A percentile compares a stretch with the other conserved stretches of the same genome.
phyloP scores from a whole-genome alignment of 2,329 filamentous ascomycete species.

The Onygena corvina region DNA sequence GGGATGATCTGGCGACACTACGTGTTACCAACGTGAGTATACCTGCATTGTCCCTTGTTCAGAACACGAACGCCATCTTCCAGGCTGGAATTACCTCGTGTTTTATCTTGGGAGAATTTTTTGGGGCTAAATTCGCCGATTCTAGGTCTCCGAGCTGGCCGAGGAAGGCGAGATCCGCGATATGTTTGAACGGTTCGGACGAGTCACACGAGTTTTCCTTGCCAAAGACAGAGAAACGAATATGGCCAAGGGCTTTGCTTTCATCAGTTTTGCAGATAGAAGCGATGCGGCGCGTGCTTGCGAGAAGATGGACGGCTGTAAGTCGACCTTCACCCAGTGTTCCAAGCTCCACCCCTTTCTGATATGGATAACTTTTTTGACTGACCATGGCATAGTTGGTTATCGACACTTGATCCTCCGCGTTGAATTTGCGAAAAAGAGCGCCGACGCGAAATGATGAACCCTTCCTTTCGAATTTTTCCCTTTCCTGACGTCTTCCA shows the following conservation, averaged over 20 bases:
- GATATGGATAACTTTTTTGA: not conserved
- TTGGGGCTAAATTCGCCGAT: slow-evolving; percentile 7
- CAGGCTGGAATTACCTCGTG: too few species aligned
- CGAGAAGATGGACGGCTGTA: slow-evolving; percentile 93
- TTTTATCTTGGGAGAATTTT: too few species aligned
- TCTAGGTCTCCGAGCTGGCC: slow-evolving; percentile 84
- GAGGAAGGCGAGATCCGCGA: slow-evolving; percentile 91
- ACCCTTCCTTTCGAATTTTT: not conserved
- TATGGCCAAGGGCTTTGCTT: slow-evolving; percentile 94
- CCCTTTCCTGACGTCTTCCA: too few species aligned
- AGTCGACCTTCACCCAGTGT: slow-evolving; percentile 23
- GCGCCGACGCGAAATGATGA: slow-evolving; percentile 13
- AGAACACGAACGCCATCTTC: too few species aligned
- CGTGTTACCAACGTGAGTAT: slow-evolving; percentile 87
- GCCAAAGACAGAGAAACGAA: slow-evolving; percentile 96
- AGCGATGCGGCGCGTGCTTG: slow-evolving; percentile 82
- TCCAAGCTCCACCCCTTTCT: not conserved
- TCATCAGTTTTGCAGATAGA: slow-evolving; percentile 91
- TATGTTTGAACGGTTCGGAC: slow-evolving; percentile 95
- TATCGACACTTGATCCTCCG: slow-evolving; percentile 43
- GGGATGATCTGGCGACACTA: slow-evolving; percentile 91
- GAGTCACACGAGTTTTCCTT: slow-evolving; percentile 92
- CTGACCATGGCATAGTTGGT: slow-evolving; percentile 30
- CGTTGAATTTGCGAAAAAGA: slow-evolving; percentile 42
- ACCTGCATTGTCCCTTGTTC: slow-evolving; percentile 7